Conservation (phyloP, 371 early-diverging fungal genomes). For the Saksenaea oblongispora region DNA sequence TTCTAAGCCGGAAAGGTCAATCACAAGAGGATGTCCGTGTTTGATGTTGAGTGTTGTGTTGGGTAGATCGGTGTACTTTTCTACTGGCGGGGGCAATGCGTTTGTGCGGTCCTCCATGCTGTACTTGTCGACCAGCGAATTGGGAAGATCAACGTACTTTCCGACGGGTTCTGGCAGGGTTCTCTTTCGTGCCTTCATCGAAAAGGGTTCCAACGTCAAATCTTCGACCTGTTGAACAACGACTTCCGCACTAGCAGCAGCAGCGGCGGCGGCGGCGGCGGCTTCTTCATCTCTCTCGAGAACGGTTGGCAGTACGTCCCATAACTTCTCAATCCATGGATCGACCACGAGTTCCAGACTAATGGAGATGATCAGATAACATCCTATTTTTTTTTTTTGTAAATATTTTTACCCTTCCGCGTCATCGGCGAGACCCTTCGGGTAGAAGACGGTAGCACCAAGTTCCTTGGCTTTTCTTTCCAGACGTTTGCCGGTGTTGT, state of each 20-base stretch:
- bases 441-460: conserved; percentile 74
- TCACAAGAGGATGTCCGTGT: conserved; percentile 31
- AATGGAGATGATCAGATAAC: neutral
- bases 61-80: conserved; percentile 18
- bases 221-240: conserved; percentile 13
- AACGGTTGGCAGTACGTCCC: conserved; percentile 67
- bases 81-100: conserved; percentile 10
- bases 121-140: conserved; percentile 24
- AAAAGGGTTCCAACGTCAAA: conserved; percentile 20
- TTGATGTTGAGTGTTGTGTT: conserved; percentile 10
- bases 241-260: conserved; percentile 8
- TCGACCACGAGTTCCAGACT: conserved; percentile 86
- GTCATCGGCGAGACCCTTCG: conserved; percentile 86
- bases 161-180: conserved; percentile 20
- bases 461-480: conserved; percentile 74
- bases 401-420: conserved; percentile 75
- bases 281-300: conserved; percentile 15
- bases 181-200: conserved; percentile 23
- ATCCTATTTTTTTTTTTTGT: neutral
- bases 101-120: conserved; percentile 12
- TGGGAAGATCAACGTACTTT: conserved; percentile 28
- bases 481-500: conserved; percentile 78
- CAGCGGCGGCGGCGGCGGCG: neutral
- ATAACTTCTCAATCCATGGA: conserved; percentile 90
- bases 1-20: conserved; percentile 58